phyloP scores from a whole-genome alignment of 345 rosid genomes.

The Cardamine resedifolia region DNA sequence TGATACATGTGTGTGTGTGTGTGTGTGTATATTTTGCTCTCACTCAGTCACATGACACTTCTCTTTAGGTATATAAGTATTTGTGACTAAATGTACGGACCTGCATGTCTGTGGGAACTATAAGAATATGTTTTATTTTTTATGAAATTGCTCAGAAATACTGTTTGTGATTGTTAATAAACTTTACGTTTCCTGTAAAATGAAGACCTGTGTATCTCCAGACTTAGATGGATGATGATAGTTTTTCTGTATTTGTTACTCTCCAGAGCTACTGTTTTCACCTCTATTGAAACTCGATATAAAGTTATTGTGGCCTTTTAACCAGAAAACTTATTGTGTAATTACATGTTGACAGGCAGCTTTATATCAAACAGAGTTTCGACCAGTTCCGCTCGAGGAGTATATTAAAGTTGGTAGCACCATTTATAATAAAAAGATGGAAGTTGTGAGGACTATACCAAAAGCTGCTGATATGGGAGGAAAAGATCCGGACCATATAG shows the following conservation, averaged over 20 bases:
- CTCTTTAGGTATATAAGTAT: not conserved
- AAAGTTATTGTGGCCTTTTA: conserved; percentile 7
- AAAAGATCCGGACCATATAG: conserved; percentile 95
- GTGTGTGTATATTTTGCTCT: not conserved
- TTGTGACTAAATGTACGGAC: conserved; percentile 1
- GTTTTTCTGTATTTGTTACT: conserved; percentile 10
- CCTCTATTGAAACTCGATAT: conserved; percentile 7
- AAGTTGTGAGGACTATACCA: conserved; percentile 70
- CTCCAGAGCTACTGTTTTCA: conserved; percentile 22
- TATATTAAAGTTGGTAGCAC: conserved; percentile 83
- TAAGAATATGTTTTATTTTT: not conserved
- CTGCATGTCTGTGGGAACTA: not conserved
- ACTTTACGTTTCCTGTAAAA: not conserved
- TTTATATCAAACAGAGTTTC: conserved; percentile 84
- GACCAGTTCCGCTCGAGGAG: conserved; percentile 96
- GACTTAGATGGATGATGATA: conserved; percentile 5
- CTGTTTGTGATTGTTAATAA: not conserved
- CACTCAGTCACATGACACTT: conserved; percentile 14
- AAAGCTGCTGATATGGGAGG: conserved; percentile 73
- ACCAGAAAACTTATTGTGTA: conserved; percentile 22
- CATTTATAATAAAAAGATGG: conserved; percentile 80
- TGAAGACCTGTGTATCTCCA: conserved; percentile 1
- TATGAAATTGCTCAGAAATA: not conserved
- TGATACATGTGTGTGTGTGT: not conserved
- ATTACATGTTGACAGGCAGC: conserved; percentile 66